phyloP scores from a whole-genome alignment of 2,329 filamentous ascomycete genomes.

The Claviceps sp. region DNA sequence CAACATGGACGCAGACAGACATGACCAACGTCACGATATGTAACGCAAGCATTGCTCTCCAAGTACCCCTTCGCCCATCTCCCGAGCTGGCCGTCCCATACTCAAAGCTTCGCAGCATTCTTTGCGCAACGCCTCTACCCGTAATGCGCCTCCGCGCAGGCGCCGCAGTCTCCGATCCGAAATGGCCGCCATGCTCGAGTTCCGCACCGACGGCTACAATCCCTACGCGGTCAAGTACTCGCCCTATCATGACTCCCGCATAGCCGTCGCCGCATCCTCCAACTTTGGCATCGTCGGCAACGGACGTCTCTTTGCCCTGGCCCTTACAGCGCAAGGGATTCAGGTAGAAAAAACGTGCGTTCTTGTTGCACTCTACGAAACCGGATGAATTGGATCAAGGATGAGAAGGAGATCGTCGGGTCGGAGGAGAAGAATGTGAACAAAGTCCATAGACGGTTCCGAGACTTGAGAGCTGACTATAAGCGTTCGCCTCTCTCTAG shows the following conservation, averaged over 20 bases:
- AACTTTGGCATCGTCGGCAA: slow-evolving; percentile 98
- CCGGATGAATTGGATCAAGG: too few species aligned
- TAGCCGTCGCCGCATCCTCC: slow-evolving; percentile 79
- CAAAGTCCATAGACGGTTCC: too few species aligned
- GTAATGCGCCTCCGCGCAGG: slow-evolving; percentile 10
- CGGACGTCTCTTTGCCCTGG: slow-evolving; percentile 74
- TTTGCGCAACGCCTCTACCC: background rate
- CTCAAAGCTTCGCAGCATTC: background rate
- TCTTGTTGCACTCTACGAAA: too few species aligned
- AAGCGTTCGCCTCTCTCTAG: slow-evolving; percentile 26
- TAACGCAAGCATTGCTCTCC: too few species aligned
- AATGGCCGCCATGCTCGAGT: slow-evolving; percentile 71
- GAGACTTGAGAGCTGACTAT: background rate
- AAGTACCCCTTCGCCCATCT: background rate
- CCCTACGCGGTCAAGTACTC: slow-evolving; percentile 97
- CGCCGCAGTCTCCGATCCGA: slow-evolving; percentile 3
- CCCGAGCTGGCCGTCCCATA: background rate
- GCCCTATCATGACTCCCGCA: slow-evolving; percentile 88
- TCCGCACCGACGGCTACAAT: slow-evolving; percentile 85
- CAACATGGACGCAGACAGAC: slow-evolving; percentile 4
- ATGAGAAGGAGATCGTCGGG: background rate
- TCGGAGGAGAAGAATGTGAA: background rate
- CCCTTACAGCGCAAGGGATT: slow-evolving; percentile 70
- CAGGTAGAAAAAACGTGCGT: slow-evolving; percentile 67
- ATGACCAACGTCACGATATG: background rate